A percentile compares a stretch with the other conserved stretches of the same genome.
These are phyloP conservation scores for Euphrasia arctica DNA, from an alignment of 305 asterid species.

Conservation along the genomic window DNA sequence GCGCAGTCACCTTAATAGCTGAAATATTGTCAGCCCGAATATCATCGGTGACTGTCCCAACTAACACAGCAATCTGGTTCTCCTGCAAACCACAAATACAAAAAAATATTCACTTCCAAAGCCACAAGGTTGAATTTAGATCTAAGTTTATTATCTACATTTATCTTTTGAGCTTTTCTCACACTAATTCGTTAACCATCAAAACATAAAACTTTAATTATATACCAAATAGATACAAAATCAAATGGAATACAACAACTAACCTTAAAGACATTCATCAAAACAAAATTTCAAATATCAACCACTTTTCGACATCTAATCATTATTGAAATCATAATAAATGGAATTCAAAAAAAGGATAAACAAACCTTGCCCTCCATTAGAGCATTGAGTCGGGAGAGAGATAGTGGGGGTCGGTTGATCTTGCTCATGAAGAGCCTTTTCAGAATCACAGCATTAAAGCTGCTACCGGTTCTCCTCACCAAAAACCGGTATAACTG, in stretches of 20 bases:
- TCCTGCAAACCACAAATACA: slow-evolving; percentile 44
- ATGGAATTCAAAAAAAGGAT: neutral
- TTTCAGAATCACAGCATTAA: slow-evolving; percentile 79
- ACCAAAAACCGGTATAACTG: slow-evolving; percentile 82
- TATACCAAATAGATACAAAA: neutral
- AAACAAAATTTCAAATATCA: neutral
- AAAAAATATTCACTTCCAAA: neutral
- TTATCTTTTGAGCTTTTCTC: neutral
- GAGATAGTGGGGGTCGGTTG: slow-evolving; percentile 82
- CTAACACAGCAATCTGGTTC: slow-evolving; percentile 79
- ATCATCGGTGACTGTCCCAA: slow-evolving; percentile 83
- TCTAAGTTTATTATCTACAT: neutral
- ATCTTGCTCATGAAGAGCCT: slow-evolving; percentile 87
- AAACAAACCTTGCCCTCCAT: slow-evolving; percentile 63
- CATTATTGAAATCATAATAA: too few relatives aligned
- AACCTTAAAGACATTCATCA: neutral
- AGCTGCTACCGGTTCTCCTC: slow-evolving; percentile 86
- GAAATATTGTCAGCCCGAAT: slow-evolving; percentile 60
- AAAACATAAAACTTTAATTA: neutral
- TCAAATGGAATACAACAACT: neutral
- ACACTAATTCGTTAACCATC: neutral
- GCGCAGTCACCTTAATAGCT: slow-evolving; percentile 62
- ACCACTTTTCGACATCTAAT: neutral
- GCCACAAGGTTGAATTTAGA: neutral
- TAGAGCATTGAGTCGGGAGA: slow-evolving; percentile 64